These are phyloP conservation scores for Paraglomus brasilianum DNA, from an alignment of 192 early-diverging fungal genomes.

Conservation along the genomic window DNA sequence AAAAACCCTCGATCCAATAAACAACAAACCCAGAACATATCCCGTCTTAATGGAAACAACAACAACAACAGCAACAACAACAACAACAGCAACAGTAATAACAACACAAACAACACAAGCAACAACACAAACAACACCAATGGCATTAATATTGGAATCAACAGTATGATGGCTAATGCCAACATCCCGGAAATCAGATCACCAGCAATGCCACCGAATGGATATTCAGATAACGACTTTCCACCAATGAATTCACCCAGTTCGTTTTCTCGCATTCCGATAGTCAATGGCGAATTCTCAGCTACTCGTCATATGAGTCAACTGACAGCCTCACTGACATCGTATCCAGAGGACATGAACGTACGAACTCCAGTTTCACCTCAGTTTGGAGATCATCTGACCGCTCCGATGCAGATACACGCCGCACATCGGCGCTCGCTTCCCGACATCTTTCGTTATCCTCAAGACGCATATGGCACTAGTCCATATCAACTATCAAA, in stretches of 20 bases:
- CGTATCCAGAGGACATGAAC: no score
- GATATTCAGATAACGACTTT: constrained; percentile 14
- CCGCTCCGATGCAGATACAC: constrained; percentile 41
- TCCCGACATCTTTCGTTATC: constrained; percentile 41
- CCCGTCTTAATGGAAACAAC: background rate
- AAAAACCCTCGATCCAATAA: constrained; percentile 27
- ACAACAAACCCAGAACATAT: background rate
- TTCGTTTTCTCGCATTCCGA: constrained; percentile 31
- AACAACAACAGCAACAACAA: background rate
- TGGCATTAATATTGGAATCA: background rate
- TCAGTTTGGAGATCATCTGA: constrained; percentile 36
- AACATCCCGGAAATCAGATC: constrained; percentile 31
- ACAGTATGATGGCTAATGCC: background rate
- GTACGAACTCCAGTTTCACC: background rate
- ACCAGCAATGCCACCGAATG: constrained; percentile 21
- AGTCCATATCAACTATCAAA: constrained; percentile 42
- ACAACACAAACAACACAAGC: background rate
- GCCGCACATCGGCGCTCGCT: constrained; percentile 37
- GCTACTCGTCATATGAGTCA: constrained; percentile 15
- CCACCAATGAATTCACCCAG: constrained; percentile 23
- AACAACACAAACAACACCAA: background rate
- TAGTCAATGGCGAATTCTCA: constrained; percentile 7
- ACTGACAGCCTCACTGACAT: constrained; percentile 28
- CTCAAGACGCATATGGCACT: constrained; percentile 29
- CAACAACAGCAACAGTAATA: background rate